Percentiles rank a stretch among this genome's conserved stretches.
Evolutionary conservation across 805 yeast species (phyloP).

Genomic region (Dipodascus geniculatus): DNA sequence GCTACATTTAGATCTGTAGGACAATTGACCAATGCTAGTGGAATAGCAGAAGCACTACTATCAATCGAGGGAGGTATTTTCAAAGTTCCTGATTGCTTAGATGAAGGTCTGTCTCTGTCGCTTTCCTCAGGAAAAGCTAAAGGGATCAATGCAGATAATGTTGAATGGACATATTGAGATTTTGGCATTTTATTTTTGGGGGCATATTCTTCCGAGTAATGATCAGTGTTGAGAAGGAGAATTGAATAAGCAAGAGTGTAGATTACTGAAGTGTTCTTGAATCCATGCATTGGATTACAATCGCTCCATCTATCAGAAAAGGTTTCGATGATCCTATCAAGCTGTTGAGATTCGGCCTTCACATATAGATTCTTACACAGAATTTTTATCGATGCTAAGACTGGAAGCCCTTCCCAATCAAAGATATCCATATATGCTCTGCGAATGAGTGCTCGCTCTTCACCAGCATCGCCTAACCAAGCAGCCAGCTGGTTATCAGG

Average conservation of each 20-base stretch:
- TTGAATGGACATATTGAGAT: slow-evolving; percentile 23
- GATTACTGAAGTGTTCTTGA: slow-evolving; percentile 42
- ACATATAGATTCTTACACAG: slow-evolving; percentile 56
- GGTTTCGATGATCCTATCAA: slow-evolving; percentile 59
- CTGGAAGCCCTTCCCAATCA: slow-evolving; percentile 34
- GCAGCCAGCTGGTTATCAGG: slow-evolving; percentile 12
- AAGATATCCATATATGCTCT: slow-evolving; percentile 25
- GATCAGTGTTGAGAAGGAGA: slow-evolving; percentile 63
- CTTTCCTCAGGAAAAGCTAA: slow-evolving; percentile 4
- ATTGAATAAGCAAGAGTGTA: slow-evolving; percentile 64
- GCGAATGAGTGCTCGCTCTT: slow-evolving; percentile 11
- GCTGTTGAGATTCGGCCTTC: slow-evolving; percentile 73
- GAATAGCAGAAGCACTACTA: not conserved
- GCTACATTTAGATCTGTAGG: slow-evolving; percentile 4
- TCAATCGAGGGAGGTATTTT: not conserved
- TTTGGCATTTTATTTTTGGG: slow-evolving; percentile 24
- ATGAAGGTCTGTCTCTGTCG: not conserved
- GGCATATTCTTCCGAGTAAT: slow-evolving; percentile 40
- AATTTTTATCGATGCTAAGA: slow-evolving; percentile 43
- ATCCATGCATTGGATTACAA: slow-evolving; percentile 36
- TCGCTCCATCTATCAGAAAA: slow-evolving; percentile 54
- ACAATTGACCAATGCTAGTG: not conserved
- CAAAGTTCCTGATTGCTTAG: not conserved
- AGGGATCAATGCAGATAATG: slow-evolving; percentile 12
- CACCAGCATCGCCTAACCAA: slow-evolving; percentile 16